Conservation (phyloP, 331 rosid genomes). For the Malus hybrid region DNA sequence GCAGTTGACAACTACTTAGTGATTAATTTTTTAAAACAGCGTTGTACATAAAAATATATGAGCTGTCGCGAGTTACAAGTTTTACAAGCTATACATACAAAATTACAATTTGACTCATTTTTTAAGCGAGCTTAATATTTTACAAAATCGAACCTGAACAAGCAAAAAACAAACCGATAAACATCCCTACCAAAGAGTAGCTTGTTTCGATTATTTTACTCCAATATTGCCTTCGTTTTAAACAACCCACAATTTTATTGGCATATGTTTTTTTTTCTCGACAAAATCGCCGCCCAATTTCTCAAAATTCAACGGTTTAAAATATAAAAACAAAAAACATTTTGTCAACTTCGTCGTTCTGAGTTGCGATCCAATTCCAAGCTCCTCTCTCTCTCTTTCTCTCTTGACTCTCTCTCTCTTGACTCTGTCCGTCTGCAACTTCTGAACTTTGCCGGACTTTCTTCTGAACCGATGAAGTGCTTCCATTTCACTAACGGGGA, state of each 20-base stretch:
- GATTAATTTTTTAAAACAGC: no score
- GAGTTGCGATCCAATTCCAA: background rate
- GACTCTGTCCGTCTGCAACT: conserved; percentile 12
- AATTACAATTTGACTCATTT: no score
- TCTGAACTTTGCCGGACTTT: background rate
- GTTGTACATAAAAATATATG: no score
- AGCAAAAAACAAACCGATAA: no score
- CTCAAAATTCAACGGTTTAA: background rate
- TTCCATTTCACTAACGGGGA: conserved; percentile 72
- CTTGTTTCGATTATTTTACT: background rate
- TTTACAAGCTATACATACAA: no score
- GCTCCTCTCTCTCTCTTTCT: background rate
- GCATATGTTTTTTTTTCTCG: background rate
- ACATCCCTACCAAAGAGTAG: background rate
- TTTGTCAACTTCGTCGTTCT: background rate
- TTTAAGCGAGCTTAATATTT: no score
- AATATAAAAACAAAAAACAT: background rate
- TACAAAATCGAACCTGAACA: no score
- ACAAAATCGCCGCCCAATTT: conserved; percentile 17
- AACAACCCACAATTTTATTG: no score
- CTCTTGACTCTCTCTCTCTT: background rate
- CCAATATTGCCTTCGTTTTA: background rate
- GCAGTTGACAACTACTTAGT: no score
- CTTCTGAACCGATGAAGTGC: conserved; percentile 53
- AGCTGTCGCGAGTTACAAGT: no score